A percentile compares a stretch with the other conserved stretches of the same genome.
Evolutionary conservation across 306 rosid species (phyloP).

Genomic region (Urtica urens): DNA sequence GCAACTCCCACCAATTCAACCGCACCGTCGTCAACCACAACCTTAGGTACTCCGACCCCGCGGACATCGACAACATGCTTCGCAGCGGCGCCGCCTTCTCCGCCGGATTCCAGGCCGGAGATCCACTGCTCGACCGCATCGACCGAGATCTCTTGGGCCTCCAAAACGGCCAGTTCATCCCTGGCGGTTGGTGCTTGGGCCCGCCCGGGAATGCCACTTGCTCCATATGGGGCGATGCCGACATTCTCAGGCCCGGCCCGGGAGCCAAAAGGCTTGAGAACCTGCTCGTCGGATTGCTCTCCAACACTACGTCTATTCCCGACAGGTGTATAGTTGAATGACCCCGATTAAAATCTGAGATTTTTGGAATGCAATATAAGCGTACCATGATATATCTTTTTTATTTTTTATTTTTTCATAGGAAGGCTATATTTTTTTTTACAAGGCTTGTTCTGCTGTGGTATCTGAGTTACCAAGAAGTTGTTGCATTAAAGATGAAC

Average conservation of each 20-base stretch:
- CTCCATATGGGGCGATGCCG: slow-evolving; percentile 87
- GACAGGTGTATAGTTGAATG: slow-evolving; percentile 48
- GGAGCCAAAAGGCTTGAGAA: slow-evolving; percentile 75
- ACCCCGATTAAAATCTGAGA: too few species aligned
- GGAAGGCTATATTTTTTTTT: too few species aligned
- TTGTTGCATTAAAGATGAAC: too few species aligned
- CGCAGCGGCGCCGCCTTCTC: slow-evolving; percentile 78
- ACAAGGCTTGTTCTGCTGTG: too few species aligned
- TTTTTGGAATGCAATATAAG: too few species aligned
- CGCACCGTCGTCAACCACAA: slow-evolving; percentile 66
- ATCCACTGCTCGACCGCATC: slow-evolving; percentile 67
- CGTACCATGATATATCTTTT: too few species aligned
- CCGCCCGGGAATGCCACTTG: slow-evolving; percentile 63
- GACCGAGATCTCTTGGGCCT: slow-evolving; percentile 58
- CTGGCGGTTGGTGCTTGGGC: slow-evolving; percentile 98
- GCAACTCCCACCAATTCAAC: slow-evolving; percentile 65
- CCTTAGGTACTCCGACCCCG: slow-evolving; percentile 32
- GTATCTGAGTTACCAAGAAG: too few species aligned
- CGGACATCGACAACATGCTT: slow-evolving; percentile 52
- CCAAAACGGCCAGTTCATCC: slow-evolving; percentile 33
- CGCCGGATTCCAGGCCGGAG: slow-evolving; percentile 34
- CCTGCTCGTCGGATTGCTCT: slow-evolving; percentile 46
- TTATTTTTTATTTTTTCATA: too few species aligned
- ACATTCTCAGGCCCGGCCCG: slow-evolving; percentile 66
- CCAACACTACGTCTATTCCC: slow-evolving; percentile 45